These are phyloP conservation scores for Lichtheimia corymbifera DNA, from an alignment of 371 early-diverging fungal genomes.

Conservation along the genomic window DNA sequence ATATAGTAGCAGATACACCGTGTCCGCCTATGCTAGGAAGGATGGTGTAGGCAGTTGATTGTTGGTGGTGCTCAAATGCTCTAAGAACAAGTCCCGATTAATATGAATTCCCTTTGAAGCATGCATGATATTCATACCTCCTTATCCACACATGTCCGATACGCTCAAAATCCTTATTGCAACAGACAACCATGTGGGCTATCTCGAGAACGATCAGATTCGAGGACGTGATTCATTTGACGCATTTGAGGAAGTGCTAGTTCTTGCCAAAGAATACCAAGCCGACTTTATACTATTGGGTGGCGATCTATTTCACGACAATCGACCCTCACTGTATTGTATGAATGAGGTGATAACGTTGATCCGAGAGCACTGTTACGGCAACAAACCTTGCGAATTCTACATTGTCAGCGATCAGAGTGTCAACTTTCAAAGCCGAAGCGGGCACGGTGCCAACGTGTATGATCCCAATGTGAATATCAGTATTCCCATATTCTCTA, in stretches of 20 bases:
- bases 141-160: no score
- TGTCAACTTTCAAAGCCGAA: slow-evolving; percentile 70
- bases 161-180: slow-evolving; percentile 76
- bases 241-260: slow-evolving; percentile 94
- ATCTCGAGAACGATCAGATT: slow-evolving; percentile 92
- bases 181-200: slow-evolving; percentile 99
- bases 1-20: no score
- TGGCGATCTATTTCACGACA: slow-evolving; percentile 99
- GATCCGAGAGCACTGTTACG: slow-evolving; percentile 84
- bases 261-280: slow-evolving; percentile 70
- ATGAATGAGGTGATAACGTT: slow-evolving; percentile 78
- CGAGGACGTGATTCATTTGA: slow-evolving; percentile 90
- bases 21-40: no score
- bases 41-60: no score
- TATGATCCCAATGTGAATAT: slow-evolving; percentile 90
- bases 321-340: slow-evolving; percentile 89
- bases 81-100: no score
- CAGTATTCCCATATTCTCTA: slow-evolving; percentile 91
- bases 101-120: no score
- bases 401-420: slow-evolving; percentile 77
- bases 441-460: slow-evolving; percentile 73
- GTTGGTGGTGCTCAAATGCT: no score
- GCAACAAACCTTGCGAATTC: slow-evolving; percentile 73
- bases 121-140: no score
- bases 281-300: slow-evolving; percentile 97